Conservation (phyloP, 768 basidiomycete genomes). For the Amanita inopinata region DNA sequence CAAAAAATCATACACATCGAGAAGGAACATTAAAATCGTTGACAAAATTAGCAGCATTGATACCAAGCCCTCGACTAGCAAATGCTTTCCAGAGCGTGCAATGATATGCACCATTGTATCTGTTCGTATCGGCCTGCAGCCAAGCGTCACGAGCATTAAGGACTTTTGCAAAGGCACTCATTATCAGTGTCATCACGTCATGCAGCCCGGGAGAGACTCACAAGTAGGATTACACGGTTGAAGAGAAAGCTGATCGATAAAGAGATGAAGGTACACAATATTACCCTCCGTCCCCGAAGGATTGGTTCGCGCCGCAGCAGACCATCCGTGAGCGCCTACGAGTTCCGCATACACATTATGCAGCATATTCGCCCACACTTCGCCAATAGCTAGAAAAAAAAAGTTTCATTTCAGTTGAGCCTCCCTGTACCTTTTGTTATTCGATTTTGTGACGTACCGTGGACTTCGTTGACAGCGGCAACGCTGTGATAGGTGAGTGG, state of each 20-base stretch:
- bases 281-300: conserved; percentile 13
- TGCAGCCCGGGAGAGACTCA: conserved; percentile 17
- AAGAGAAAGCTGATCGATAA: background rate
- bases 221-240: conserved; percentile 16
- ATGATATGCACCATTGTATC: conserved; percentile 26
- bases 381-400: conserved; percentile 30
- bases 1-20: background rate
- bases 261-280: conserved; percentile 20
- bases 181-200: background rate
- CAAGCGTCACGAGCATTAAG: conserved; percentile 28
- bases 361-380: too few species aligned
- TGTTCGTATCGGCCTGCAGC: conserved; percentile 32
- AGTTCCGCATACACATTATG: conserved; percentile 23
- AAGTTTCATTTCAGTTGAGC: background rate
- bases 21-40: background rate
- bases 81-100: conserved; percentile 30
- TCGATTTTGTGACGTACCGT: background rate
- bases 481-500: conserved; percentile 20
- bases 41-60: conserved; percentile 15
- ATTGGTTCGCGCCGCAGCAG: conserved; percentile 18
- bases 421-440: background rate
- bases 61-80: conserved; percentile 30
- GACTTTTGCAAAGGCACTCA: too few species aligned
- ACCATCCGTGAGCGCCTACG: conserved; percentile 18
- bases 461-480: background rate